Evolutionary conservation across 495 filamentous ascomycete genomes (phyloP), one percentile per base, ranked within the genome.

Genomic region (Annulohypoxylon stygium): DNA sequence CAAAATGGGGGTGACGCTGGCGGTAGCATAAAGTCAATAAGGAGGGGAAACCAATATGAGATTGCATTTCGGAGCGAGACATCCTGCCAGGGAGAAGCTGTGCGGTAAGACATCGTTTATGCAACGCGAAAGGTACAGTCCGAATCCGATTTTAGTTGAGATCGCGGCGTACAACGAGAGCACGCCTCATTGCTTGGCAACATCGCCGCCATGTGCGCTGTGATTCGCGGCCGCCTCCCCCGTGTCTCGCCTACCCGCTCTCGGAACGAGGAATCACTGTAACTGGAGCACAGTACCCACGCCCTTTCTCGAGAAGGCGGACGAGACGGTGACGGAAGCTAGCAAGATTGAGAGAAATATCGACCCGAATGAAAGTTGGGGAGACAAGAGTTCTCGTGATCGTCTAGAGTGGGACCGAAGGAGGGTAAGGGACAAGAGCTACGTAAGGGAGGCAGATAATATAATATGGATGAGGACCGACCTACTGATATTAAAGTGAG

Each of bases 181-280:
- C 39, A 37, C 71, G 71, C 72, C 67, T 67, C 67, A 61, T 53
- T 70, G 10, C 67, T 75, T 68, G 67, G 72, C 72, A 18, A 37
- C 23, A 68, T 45, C 33, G 37, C 16, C 43, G 12, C 54, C 43
- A 67, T 62, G 58, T 55, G 47, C 30, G 18, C 33, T 67, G 47
- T 75, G 67, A 75, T 71, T 75, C 64, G 71, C 41, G 57, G 50
- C 26, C 58, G 59, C 18, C 53, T 66, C 12, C 63, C 47, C 67
- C 67, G 67, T 71, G 72, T 75, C 72, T 71, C 63, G 63, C 64
- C 64, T 70, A 71, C 53, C 59, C 51, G 60, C 63, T 67, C 45
- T 75, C 67, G 64, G 71, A 51, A 71, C 25, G 53, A 68, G 23
- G 43, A 26, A 36, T 16, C 23, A 30, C 9, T 67, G 59, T 68